phyloP scores from a whole-genome alignment of 352 stramenopile genomes.

The Globisporangium solare region DNA sequence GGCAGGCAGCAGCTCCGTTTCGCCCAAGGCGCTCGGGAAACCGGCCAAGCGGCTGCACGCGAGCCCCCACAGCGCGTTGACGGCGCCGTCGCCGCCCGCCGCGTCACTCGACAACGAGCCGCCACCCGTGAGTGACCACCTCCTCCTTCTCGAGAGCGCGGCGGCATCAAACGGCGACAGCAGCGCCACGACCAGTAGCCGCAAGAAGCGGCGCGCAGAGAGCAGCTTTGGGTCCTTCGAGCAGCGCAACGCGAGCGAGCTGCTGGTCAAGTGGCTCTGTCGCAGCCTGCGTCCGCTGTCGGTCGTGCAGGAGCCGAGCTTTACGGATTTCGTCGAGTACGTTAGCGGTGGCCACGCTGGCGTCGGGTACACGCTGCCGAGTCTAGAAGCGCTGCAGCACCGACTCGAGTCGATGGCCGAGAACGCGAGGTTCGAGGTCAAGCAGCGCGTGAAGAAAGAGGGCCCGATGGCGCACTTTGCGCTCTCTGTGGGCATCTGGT shows the following conservation, averaged over 20 bases:
- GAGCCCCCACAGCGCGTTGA: too few relatives aligned
- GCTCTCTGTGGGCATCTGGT: slow-evolving; percentile 28
- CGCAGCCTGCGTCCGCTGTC: slow-evolving; percentile 27
- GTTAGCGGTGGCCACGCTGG: slow-evolving; percentile 7
- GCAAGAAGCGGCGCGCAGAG: slow-evolving; percentile 12
- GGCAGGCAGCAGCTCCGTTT: not conserved
- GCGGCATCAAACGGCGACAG: not conserved
- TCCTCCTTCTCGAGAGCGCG: not conserved
- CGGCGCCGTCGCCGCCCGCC: not conserved
- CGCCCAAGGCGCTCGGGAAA: slow-evolving; percentile 7
- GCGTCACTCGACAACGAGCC: slow-evolving; percentile 3
- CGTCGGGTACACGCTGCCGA: slow-evolving; percentile 18
- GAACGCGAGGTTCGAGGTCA: slow-evolving; percentile 29
- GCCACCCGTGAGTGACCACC: not conserved
- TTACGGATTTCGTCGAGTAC: slow-evolving; percentile 25
- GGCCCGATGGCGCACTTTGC: slow-evolving; percentile 11
- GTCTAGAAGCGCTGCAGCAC: slow-evolving; percentile 24
- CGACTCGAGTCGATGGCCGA: slow-evolving; percentile 32
- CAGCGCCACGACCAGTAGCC: not conserved
- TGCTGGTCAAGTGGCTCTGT: slow-evolving; percentile 38
- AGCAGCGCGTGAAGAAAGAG: slow-evolving; percentile 32
- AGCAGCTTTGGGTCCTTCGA: slow-evolving; percentile 13
- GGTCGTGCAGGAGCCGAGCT: slow-evolving; percentile 26
- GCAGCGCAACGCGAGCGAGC: slow-evolving; percentile 25
- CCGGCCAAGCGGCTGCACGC: slow-evolving; percentile 5